Conservation (phyloP, 257 asterid genomes). For the Solanum sitiens region DNA sequence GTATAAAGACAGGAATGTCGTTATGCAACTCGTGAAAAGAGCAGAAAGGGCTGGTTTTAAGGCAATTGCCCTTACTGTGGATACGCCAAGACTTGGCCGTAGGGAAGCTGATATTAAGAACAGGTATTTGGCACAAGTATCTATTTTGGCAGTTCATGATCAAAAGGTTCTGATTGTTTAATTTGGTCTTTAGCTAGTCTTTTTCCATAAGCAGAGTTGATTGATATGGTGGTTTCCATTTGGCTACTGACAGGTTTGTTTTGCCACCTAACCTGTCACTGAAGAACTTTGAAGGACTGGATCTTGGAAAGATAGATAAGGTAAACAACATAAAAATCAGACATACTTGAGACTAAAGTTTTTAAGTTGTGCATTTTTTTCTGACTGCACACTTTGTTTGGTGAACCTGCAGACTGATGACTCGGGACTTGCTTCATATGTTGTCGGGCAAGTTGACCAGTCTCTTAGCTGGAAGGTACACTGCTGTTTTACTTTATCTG, state of each 20-base stretch:
- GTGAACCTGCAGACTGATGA: conserved; percentile 29
- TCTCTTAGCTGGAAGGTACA: conserved; percentile 75
- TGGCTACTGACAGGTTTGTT: conserved; percentile 37
- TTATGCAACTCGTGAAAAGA: conserved; percentile 53
- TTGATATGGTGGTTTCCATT: not conserved
- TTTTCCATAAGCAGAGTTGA: not conserved
- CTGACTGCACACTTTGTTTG: not conserved
- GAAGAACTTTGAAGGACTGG: conserved; percentile 61
- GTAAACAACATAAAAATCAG: conserved; percentile 12
- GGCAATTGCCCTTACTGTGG: conserved; percentile 77
- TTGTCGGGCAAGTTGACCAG: conserved; percentile 48
- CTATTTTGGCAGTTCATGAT: not conserved
- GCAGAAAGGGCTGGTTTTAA: conserved; percentile 80
- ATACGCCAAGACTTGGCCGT: conserved; percentile 77
- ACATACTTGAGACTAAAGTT: not conserved
- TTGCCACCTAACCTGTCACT: conserved; percentile 59
- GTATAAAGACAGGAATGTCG: conserved; percentile 47
- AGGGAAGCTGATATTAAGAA: conserved; percentile 92
- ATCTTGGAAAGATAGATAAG: conserved; percentile 46
- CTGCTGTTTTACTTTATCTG: not conserved
- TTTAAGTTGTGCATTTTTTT: not conserved
- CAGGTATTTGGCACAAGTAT: conserved; percentile 26
- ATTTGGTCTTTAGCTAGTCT: not conserved
- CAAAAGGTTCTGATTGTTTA: not conserved
- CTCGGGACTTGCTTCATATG: conserved; percentile 75